A percentile compares a stretch with the other conserved stretches of the same genome.
phyloP scores from a whole-genome alignment of 1,284 basidiomycete species.

The Lignosus rhinocerotis region DNA sequence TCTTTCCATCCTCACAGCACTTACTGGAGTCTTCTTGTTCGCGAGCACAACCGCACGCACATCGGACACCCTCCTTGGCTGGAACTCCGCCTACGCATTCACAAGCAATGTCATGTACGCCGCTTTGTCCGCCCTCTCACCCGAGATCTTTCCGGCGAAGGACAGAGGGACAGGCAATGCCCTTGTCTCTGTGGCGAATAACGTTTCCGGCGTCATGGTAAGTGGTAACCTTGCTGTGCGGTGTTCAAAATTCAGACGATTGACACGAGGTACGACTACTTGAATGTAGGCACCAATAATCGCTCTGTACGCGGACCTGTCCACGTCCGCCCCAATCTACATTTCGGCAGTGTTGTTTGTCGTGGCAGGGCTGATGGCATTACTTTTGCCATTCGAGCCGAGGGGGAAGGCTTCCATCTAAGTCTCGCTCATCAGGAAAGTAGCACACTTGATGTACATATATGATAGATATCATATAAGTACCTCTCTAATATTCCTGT shows the following conservation, averaged over 20 bases:
- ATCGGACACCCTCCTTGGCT: conserved; percentile 62
- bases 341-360: conserved; percentile 68
- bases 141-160: conserved; percentile 71
- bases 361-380: conserved; percentile 54
- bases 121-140: conserved; percentile 63
- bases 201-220: conserved; percentile 67
- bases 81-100: conserved; percentile 71
- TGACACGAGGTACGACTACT: background rate
- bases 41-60: conserved; percentile 64
- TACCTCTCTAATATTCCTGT: too few relatives aligned
- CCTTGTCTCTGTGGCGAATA: conserved; percentile 55
- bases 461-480: too few relatives aligned
- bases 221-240: conserved; percentile 1
- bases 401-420: conserved; percentile 62
- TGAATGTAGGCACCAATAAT: conserved; percentile 60
- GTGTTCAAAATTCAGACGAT: background rate
- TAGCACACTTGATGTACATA: too few relatives aligned
- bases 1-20: conserved; percentile 35
- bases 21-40: conserved; percentile 72
- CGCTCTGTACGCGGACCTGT: conserved; percentile 58
- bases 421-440: too few relatives aligned
- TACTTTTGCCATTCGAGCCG: conserved; percentile 73
- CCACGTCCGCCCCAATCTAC: conserved; percentile 68
- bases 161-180: conserved; percentile 74
- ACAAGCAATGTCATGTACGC: conserved; percentile 72